Conservation (phyloP, 352 stramenopile genomes). For the Globisporangium sylvaticum region DNA sequence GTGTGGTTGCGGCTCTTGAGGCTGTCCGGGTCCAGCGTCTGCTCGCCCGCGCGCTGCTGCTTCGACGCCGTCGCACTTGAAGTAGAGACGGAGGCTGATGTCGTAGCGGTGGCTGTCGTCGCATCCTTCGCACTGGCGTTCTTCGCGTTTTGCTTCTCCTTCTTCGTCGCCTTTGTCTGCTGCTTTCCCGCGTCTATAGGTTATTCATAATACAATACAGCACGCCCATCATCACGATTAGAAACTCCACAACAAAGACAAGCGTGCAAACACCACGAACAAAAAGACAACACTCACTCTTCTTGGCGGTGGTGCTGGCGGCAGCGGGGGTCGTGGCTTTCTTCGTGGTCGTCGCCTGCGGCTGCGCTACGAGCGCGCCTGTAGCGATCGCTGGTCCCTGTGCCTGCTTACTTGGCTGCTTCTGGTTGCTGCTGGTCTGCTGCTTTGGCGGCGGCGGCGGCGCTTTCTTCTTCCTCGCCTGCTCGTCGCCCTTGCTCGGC, state of each 20-base stretch:
- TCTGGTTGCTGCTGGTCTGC: slow-evolving; percentile 11
- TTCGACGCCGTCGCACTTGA: not conserved
- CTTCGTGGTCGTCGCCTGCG: not conserved
- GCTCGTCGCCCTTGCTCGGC: slow-evolving; percentile 27
- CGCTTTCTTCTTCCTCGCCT: slow-evolving; percentile 32
- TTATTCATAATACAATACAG: slow-evolving; percentile 2
- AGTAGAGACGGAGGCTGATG: slow-evolving; percentile 3
- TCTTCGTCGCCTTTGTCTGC: slow-evolving; percentile 26
- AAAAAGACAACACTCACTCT: not conserved
- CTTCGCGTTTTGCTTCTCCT: slow-evolving; percentile 30
- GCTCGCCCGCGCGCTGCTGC: not conserved
- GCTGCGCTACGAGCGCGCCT: not conserved
- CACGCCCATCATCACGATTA: not conserved
- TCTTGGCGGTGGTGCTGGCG: not conserved
- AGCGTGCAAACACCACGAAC: not conserved
- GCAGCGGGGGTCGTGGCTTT: not conserved
- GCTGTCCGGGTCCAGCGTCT: slow-evolving; percentile 40
- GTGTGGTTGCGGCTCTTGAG: slow-evolving; percentile 75
- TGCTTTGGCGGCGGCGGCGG: not conserved
- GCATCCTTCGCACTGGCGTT: slow-evolving; percentile 13
- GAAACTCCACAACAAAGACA: not conserved
- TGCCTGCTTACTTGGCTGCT: slow-evolving; percentile 10
- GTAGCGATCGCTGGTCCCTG: not conserved
- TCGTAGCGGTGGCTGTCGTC: not conserved
- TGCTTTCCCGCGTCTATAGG: slow-evolving; percentile 19